Conservation (phyloP, 164 flowering plant species). For the Piper longum region DNA sequence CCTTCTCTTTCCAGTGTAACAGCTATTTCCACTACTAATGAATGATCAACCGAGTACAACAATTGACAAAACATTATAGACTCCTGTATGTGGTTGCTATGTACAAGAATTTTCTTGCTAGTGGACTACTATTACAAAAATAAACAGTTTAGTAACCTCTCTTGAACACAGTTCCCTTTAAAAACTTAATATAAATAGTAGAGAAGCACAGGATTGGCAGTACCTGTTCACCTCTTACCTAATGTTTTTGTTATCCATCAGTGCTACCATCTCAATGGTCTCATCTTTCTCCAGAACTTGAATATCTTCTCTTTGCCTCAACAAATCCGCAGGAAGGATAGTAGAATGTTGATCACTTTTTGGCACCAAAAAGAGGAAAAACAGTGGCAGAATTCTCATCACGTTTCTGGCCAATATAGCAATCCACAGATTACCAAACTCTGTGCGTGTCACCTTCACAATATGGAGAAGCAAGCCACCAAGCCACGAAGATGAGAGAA, state of each 20-base stretch:
- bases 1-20: neutral
- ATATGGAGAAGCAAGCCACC: conserved; percentile 72
- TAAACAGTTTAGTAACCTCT: neutral
- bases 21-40: neutral
- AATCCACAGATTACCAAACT: conserved; percentile 68
- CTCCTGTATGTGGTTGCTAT: neutral
- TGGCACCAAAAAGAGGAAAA: conserved; percentile 66
- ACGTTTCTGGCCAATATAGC: conserved; percentile 68
- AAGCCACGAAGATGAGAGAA: conserved; percentile 65
- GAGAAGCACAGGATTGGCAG: neutral
- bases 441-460: conserved; percentile 50
- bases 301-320: conserved; percentile 17
- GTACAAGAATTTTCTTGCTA: neutral
- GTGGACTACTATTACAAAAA: neutral
- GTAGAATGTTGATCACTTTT: conserved; percentile 46
- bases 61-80: too few species aligned
- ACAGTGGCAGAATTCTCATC: conserved; percentile 51
- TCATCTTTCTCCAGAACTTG: conserved; percentile 13
- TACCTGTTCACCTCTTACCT: neutral
- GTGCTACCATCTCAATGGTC: conserved; percentile 49
- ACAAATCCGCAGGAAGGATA: conserved; percentile 37
- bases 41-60: neutral
- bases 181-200: neutral
- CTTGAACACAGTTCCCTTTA: neutral
- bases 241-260: conserved; percentile 19